Conservation (phyloP, 73 alveolate genomes). For the Tetrahymena thermophila region DNA sequence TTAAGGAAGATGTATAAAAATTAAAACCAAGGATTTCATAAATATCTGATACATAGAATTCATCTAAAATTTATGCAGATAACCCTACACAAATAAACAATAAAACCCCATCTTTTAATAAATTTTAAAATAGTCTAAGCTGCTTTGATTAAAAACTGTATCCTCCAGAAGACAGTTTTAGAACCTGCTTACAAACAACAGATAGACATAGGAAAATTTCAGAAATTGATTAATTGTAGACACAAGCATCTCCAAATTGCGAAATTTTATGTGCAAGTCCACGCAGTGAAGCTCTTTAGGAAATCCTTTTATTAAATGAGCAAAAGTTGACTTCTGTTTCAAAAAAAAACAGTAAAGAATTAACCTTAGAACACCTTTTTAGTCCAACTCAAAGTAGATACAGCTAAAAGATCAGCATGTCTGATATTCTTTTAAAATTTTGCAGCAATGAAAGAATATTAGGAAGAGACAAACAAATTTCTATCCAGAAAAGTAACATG, state of each 20-base stretch:
- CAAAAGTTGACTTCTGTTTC: background rate
- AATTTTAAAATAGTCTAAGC: background rate
- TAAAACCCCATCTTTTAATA: background rate
- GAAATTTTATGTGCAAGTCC: too few relatives aligned
- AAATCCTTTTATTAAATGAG: background rate
- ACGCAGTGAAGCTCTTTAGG: background rate
- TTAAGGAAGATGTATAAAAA: background rate
- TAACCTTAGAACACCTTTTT: background rate
- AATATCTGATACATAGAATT: background rate
- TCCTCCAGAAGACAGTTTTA: background rate
- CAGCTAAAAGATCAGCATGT: background rate
- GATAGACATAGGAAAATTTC: background rate
- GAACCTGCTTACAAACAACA: background rate
- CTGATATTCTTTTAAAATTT: background rate
- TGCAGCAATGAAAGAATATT: background rate
- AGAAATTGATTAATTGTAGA: background rate
- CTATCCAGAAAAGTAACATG: too few relatives aligned
- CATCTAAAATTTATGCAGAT: background rate
- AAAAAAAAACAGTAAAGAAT: background rate
- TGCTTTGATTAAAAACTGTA: background rate
- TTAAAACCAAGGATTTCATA: background rate
- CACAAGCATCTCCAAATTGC: background rate
- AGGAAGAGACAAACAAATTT: background rate
- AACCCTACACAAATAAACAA: background rate
- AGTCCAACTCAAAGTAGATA: background rate